Conservation (phyloP, 1,139 yeast species). For the Blastobotrys petasosporus region DNA sequence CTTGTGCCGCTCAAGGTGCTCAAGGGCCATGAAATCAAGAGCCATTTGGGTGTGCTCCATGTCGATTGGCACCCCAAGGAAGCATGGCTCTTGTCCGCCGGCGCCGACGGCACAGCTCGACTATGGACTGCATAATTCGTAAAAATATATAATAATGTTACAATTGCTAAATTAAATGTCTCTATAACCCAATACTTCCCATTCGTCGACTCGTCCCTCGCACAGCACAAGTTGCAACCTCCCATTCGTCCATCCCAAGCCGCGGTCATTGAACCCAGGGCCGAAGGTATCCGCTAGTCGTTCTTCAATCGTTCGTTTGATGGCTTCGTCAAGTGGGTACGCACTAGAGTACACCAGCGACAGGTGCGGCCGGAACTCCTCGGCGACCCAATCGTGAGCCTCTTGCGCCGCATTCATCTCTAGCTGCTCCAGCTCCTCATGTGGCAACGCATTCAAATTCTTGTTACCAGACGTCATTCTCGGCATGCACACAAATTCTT, state of each 20-base stretch:
- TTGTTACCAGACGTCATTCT: constrained; percentile 26
- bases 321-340: constrained; percentile 65
- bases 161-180: constrained; percentile 23
- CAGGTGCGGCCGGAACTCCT: constrained; percentile 58
- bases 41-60: constrained; percentile 83
- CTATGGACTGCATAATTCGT: constrained; percentile 79
- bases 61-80: constrained; percentile 96
- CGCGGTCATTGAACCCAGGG: constrained; percentile 39
- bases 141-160: neutral
- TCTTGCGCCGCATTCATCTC: constrained; percentile 25
- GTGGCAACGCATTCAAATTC: constrained; percentile 26
- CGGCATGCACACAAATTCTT: constrained; percentile 49
- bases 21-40: constrained; percentile 79
- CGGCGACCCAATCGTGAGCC: constrained; percentile 53
- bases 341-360: constrained; percentile 64
- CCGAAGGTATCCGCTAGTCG: constrained; percentile 64
- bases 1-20: constrained; percentile 93
- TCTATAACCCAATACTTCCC: constrained; percentile 57
- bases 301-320: constrained; percentile 61
- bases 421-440: constrained; percentile 22
- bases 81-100: constrained; percentile 98
- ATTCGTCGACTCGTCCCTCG: constrained; percentile 68
- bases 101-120: constrained; percentile 95
- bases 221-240: constrained; percentile 63
- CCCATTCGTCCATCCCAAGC: constrained; percentile 58